Evolutionary conservation across 2,329 filamentous ascomycete genomes (phyloP).

Genomic region (Passalora sequoiae): DNA sequence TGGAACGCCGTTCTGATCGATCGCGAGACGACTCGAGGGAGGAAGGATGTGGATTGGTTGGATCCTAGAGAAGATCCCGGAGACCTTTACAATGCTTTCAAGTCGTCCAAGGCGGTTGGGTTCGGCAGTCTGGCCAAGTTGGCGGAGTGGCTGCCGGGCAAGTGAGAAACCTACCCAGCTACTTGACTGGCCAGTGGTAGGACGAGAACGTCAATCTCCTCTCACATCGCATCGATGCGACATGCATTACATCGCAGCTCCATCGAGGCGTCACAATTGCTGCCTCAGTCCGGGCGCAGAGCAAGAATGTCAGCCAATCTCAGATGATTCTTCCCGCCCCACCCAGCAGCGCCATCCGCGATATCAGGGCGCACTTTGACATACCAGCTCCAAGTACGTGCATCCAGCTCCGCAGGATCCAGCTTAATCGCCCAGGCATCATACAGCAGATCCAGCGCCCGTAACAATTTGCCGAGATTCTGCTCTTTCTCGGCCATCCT

Average conservation of each 20-base stretch:
- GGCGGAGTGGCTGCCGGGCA: constrained; percentile 23
- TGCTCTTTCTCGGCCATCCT: constrained; percentile 59
- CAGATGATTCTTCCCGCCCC: constrained; percentile 74
- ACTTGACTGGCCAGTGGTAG: background rate
- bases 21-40: constrained; percentile 24
- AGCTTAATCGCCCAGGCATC: constrained; percentile 68
- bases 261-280: background rate
- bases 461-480: constrained; percentile 65
- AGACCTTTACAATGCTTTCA: constrained; percentile 18
- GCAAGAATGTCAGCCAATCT: constrained; percentile 62
- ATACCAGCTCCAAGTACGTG: constrained; percentile 78
- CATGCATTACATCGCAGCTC: too few relatives aligned
- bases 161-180: too few relatives aligned
- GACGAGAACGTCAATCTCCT: background rate
- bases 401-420: constrained; percentile 62
- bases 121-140: constrained; percentile 24
- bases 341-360: constrained; percentile 66
- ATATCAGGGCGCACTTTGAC: constrained; percentile 65
- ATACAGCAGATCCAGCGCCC: constrained; percentile 65
- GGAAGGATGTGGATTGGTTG: constrained; percentile 19
- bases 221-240: background rate
- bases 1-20: constrained; percentile 46
- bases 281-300: constrained; percentile 39
- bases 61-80: constrained; percentile 16
- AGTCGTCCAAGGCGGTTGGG: constrained; percentile 19